Evolutionary conservation across 371 early-diverging fungal species (phyloP).

Genomic region (Mucor mucedo): DNA sequence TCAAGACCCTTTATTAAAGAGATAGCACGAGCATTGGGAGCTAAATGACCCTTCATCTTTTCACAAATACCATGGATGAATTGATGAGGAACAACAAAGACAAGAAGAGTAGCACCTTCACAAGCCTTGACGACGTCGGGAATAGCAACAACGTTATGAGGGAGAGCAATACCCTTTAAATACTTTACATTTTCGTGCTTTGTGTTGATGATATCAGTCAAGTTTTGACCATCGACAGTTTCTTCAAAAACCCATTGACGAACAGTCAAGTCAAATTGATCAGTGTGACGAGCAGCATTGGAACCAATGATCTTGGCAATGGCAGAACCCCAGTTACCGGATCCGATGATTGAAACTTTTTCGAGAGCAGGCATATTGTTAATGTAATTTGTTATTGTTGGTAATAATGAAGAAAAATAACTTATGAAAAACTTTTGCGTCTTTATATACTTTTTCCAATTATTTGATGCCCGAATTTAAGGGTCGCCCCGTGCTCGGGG

Average conservation of each 20-base stretch:
- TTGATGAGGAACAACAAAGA: conserved; percentile 97
- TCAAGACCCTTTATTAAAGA: conserved; percentile 94
- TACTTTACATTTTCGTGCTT: conserved; percentile 95
- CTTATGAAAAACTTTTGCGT: neutral
- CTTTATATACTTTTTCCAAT: neutral
- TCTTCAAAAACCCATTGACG: conserved; percentile 98
- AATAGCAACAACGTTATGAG: conserved; percentile 87
- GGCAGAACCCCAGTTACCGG: conserved; percentile 98
- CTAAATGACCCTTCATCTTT: conserved; percentile 62
- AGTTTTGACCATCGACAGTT: conserved; percentile 77
- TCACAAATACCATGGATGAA: conserved; percentile 83
- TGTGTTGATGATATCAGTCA: conserved; percentile 96
- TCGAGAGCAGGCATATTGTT: conserved; percentile 42
- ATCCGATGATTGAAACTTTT: conserved; percentile 90
- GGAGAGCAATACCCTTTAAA: conserved; percentile 89
- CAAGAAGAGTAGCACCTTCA: conserved; percentile 80
- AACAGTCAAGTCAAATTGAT: conserved; percentile 80
- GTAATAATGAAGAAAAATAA: neutral
- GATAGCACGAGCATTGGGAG: conserved; percentile 61
- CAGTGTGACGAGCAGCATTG: conserved; percentile 73
- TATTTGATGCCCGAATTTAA: neutral
- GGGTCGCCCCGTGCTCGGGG: neutral
- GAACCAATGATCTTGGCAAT: conserved; percentile 93
- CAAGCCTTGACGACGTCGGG: conserved; percentile 78
- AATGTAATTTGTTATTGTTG: neutral